phyloP scores from a whole-genome alignment of 202 grass and related monocot genomes.

The Saccharum hybrid region DNA sequence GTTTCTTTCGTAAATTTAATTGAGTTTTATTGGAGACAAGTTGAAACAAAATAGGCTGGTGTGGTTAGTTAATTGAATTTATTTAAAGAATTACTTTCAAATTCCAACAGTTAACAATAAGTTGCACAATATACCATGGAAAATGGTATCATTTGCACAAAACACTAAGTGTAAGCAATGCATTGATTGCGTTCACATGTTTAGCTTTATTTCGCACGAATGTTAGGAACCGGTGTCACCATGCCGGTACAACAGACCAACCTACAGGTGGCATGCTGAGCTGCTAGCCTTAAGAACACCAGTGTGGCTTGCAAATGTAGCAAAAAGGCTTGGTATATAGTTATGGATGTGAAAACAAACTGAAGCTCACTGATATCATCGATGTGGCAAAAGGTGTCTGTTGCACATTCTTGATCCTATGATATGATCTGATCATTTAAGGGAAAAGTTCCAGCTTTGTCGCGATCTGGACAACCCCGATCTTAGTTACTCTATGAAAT shows the following conservation, averaged over 20 bases:
- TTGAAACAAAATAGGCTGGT: conserved; percentile 5
- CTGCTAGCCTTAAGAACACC: background rate
- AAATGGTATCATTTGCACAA: background rate
- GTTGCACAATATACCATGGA: background rate
- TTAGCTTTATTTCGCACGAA: background rate
- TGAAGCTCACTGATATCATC: background rate
- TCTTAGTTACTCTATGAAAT: conserved; percentile 6
- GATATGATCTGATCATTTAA: background rate
- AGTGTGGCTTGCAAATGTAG: background rate
- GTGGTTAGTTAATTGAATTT: background rate
- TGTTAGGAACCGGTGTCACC: background rate
- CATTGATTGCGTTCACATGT: background rate
- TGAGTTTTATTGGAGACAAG: background rate
- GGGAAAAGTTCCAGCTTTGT: background rate
- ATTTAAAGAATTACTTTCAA: background rate
- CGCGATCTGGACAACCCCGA: background rate
- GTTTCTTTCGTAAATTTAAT: background rate
- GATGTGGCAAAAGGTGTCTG: background rate
- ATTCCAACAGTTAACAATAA: background rate
- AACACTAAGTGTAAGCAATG: background rate
- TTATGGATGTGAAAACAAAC: background rate
- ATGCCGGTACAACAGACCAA: background rate
- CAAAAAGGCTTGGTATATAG: background rate
- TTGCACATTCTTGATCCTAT: background rate
- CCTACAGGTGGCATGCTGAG: background rate